phyloP scores from a whole-genome alignment of 495 filamentous ascomycete species.

The Hypoxylon perforatum region DNA sequence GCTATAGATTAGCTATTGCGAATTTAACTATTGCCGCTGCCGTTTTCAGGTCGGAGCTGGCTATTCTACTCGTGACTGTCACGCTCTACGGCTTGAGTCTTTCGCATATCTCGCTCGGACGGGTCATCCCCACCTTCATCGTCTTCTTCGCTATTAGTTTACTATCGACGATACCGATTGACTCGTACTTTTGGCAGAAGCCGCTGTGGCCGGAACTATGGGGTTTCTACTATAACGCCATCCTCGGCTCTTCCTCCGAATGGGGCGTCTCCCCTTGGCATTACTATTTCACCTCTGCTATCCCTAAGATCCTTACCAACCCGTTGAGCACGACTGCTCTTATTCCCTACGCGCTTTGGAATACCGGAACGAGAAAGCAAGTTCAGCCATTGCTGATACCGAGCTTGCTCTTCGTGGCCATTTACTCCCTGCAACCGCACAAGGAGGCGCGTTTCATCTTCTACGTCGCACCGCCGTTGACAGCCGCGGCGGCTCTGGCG shows the following conservation, averaged over 20 bases:
- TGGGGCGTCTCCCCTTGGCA: conserved; percentile 90
- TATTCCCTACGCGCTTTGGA: conserved; percentile 71
- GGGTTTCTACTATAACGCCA: conserved; percentile 91
- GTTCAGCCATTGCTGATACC: conserved; percentile 71
- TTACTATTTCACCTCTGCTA: conserved; percentile 83
- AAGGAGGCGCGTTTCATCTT: conserved; percentile 98
- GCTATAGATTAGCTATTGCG: conserved; percentile 69
- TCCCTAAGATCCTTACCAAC: conserved; percentile 87
- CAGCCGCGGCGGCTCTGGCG: conserved; percentile 78
- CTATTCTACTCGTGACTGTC: conserved; percentile 75
- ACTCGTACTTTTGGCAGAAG: conserved; percentile 92
- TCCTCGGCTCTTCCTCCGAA: conserved; percentile 77
- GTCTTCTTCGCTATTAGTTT: conserved; percentile 71
- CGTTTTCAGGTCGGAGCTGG: conserved; percentile 90
- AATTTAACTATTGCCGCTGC: conserved; percentile 85
- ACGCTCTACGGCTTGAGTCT: conserved; percentile 67
- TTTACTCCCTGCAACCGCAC: conserved; percentile 89
- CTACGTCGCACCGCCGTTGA: conserved; percentile 84
- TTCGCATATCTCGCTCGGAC: conserved; percentile 64
- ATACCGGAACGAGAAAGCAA: conserved; percentile 53
- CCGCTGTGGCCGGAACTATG: conserved; percentile 91
- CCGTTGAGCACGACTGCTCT: conserved; percentile 71
- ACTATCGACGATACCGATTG: conserved; percentile 73
- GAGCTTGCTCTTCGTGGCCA: conserved; percentile 72
- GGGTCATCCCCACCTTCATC: conserved; percentile 76